Base-by-base conservation (phyloP, 805 yeast genomes). In the Pichia kluyveri region DNA sequence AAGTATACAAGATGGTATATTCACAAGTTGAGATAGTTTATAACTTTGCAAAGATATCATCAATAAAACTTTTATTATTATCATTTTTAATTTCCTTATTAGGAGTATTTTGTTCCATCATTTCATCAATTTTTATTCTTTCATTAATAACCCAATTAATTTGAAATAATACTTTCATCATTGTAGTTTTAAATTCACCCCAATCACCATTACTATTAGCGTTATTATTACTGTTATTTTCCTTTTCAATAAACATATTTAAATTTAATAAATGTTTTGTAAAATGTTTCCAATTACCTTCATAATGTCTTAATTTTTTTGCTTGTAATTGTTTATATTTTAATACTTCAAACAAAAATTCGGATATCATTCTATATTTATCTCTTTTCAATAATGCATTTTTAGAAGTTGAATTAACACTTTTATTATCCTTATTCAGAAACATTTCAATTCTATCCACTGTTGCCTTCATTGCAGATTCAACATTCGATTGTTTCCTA, bases 251-350 rank as follows among this genome's bases (percentile, higher is more conserved):
- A 31, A 51, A 46, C 48, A 46, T 46, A 38, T 52, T 53, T 23
- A 50, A 38, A 44, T 53, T 53, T 44, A 45, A 41, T 15, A 43
- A 17, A 36, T 46, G 40, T 30, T 48, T 42, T 2, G 51, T 48
- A 41, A 57, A 52, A 45, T 56, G 52, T 28, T 51, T 53, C 48
- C 63, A 49, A 42, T 62, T 62, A 9, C 68, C 69, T 18, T 46
- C 37, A 9, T 40, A 43, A 9, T 51, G 34, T 43, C 68, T 56
- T 48, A 49, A 46, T 3, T 31, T 38, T 38, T 56, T 52, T 8
- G 51, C 46, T 44, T 56, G 52, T 14, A 48, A 53, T 36, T 55
- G 44, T 43, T 60, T 58, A n/a, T 47, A 45, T 11, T 46, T 40
- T 5, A 61, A 39, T 23, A 58, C 41, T 18, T 64, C 67, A 44